Evolutionary conservation across 345 rosid genomes (phyloP).

Genomic region (Rubroshorea leprosula): DNA sequence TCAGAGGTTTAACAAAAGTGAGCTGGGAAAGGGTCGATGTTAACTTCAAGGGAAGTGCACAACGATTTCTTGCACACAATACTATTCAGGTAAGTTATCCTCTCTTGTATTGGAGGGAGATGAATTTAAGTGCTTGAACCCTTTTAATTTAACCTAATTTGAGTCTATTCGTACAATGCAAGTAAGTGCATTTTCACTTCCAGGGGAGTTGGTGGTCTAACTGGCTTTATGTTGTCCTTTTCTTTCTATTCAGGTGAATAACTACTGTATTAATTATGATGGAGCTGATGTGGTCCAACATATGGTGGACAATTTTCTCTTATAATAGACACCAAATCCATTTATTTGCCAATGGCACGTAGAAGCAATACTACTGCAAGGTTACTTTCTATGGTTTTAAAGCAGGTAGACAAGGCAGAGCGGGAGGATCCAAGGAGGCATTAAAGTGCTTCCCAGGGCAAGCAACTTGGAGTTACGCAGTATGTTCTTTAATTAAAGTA

Average conservation of each 20-base stretch:
- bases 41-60: slow-evolving; percentile 62
- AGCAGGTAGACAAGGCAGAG: too few species aligned
- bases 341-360: not conserved
- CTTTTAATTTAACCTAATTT: too few species aligned
- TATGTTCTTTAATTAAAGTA: not conserved
- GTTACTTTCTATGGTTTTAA: too few species aligned
- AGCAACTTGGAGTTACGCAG: not conserved
- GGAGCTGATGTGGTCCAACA: slow-evolving; percentile 80
- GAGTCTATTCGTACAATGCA: too few species aligned
- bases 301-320: slow-evolving; percentile 62
- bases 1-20: slow-evolving; percentile 52
- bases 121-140: too few species aligned
- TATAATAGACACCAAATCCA: slow-evolving; percentile 18
- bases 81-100: slow-evolving; percentile 80
- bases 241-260: slow-evolving; percentile 54
- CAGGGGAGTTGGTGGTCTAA: not conserved
- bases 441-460: not conserved
- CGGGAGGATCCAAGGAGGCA: too few species aligned
- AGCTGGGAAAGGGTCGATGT: slow-evolving; percentile 84
- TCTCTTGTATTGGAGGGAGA: too few species aligned
- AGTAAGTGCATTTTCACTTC: not conserved
- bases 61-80: slow-evolving; percentile 60
- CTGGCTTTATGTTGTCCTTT: not conserved
- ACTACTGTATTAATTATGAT: slow-evolving; percentile 47
- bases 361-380: slow-evolving; percentile 1